Base-by-base conservation (phyloP, 345 rosid genomes). In the Citrus sp. region DNA sequence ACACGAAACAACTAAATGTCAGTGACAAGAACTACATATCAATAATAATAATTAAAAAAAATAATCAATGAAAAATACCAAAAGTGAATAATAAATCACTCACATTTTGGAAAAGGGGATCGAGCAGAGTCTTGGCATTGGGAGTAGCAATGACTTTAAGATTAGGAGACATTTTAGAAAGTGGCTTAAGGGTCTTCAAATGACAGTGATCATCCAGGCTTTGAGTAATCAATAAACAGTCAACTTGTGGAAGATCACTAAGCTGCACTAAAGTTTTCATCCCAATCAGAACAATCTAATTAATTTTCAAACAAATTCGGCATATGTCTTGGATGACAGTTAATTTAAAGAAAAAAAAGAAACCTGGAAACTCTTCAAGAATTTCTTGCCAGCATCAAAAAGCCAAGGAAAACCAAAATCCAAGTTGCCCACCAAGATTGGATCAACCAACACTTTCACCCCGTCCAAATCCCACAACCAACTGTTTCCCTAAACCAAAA, bases 191-290 rank as follows among this genome's bases (percentile, higher is more conserved):
- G 55, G 97, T 92, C 85, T 88, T 95, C 79, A 95, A 80, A 81
- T 93, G 98, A 83, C 98, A 93, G 80, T 95, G 98, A 76, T 95
- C 98, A 82, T 95, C 98, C 64, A 92, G 97, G 87, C 98, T 93
- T 89, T 95, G 98, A 18, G 96, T 92, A 38, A 95, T 93, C 83
- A 93, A 85, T n/a, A 95, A 74, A 77, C 89, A 91, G 82, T 95
- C 97, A 77, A 92, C 74, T 80, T 85, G 80, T 80, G 92, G 96
- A 85, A 93, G 89, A 87, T 93, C 94, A 82, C 86, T 87, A 74
- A 95, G 96, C 99, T 95, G 92, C 88, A 88, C 35, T 25, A 70
- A 65, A 82, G 22, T 79, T 73, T 38, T 54, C 59, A 77, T 40
- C 61, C 21, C 65, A 77, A 73, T 60, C 34, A 22, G 34, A 60